Conservation (phyloP, 495 filamentous ascomycete species). For the Echria macrotheca region DNA sequence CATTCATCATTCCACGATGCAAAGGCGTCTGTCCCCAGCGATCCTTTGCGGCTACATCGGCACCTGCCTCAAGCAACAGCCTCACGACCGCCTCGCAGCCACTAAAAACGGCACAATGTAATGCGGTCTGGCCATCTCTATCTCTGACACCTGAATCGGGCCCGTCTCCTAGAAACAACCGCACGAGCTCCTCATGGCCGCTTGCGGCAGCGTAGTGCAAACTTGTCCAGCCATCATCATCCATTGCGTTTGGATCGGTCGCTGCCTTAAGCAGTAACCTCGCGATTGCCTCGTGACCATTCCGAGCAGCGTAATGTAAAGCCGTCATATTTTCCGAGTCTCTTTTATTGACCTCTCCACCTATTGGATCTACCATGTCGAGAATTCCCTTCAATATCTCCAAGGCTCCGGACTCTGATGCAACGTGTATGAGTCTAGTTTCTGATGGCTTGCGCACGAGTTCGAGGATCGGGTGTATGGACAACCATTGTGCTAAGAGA, state of each 20-base stretch:
- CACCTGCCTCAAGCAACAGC: background rate
- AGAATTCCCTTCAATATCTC: conserved; percentile 1
- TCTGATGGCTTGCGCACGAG: background rate
- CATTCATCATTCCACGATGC: too few species aligned
- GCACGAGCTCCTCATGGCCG: background rate
- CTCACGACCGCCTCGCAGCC: too few species aligned
- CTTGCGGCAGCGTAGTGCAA: background rate
- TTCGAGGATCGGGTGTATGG: background rate
- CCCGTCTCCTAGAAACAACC: background rate
- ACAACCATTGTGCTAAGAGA: background rate
- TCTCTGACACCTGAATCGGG: background rate
- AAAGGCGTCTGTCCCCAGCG: too few species aligned
- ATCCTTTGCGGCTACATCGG: background rate
- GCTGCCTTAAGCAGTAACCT: background rate
- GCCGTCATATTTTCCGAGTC: background rate
- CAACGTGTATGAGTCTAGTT: background rate
- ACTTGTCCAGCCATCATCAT: background rate
- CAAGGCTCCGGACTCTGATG: background rate
- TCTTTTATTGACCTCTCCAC: background rate
- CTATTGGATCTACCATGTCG: background rate
- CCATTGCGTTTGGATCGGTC: background rate
- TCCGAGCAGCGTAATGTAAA: background rate
- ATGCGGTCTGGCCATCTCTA: too few species aligned
- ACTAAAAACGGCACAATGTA: too few species aligned
- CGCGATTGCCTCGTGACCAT: background rate